These are phyloP conservation scores for Ammopiptanthus mongolicus DNA, from an alignment of 306 rosid species.

Conservation along the genomic window DNA sequence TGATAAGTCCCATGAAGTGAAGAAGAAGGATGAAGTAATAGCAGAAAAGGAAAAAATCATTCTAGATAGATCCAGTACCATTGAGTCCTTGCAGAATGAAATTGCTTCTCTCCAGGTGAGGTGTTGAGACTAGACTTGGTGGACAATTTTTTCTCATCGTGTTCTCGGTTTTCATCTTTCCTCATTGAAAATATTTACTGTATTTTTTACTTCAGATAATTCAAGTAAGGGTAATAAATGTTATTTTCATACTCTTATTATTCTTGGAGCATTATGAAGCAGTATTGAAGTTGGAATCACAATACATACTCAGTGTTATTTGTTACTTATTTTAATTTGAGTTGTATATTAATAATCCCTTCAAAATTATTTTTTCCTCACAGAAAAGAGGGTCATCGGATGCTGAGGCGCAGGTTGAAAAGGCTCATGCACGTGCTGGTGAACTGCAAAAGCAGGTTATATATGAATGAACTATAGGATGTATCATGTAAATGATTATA, in stretches of 20 bases:
- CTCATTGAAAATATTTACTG: not conserved
- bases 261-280: not conserved
- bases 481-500: not conserved
- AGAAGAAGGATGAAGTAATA: slow-evolving; percentile 53
- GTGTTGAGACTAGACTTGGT: not conserved
- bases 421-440: slow-evolving; percentile 84
- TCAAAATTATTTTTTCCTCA: not conserved
- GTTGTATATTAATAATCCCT: not conserved
- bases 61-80: slow-evolving; percentile 38
- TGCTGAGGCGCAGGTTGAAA: slow-evolving; percentile 64
- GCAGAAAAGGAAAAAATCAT: slow-evolving; percentile 56
- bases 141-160: not conserved
- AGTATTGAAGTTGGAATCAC: not conserved
- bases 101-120: slow-evolving; percentile 77
- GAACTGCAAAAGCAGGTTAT: slow-evolving; percentile 85
- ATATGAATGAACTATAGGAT: slow-evolving; percentile 1
- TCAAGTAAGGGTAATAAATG: not conserved
- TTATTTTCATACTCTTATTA: not conserved
- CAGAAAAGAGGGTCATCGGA: slow-evolving; percentile 62
- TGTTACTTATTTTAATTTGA: not conserved
- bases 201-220: not conserved
- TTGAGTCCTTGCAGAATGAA: slow-evolving; percentile 59
- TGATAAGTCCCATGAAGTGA: slow-evolving; percentile 50
- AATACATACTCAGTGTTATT: not conserved
- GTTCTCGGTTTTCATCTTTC: not conserved